These are phyloP conservation scores for Porosira glacialis DNA, from an alignment of 352 stramenopile species.

Conservation along the genomic window DNA sequence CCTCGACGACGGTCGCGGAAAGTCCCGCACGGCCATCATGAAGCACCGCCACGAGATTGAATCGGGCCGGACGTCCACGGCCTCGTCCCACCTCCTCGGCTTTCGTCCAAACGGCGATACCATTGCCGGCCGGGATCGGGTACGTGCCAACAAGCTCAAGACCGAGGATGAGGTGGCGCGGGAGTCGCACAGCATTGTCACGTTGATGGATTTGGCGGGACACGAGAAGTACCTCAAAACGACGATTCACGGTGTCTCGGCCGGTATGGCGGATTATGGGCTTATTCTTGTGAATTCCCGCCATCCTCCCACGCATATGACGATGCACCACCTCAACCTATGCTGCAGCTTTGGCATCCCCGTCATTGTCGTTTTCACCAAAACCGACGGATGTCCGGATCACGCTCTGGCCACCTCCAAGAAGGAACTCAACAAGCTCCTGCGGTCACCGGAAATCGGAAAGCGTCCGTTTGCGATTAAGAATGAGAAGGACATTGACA, in stretches of 20 bases:
- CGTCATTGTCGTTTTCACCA: conserved; percentile 77
- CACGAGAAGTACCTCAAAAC: conserved; percentile 99
- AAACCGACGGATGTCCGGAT: conserved; percentile 78
- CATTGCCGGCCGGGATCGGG: conserved; percentile 62
- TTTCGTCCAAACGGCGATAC: conserved; percentile 78
- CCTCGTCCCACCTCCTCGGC: conserved; percentile 84
- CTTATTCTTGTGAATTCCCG: conserved; percentile 86
- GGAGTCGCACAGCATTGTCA: conserved; percentile 79
- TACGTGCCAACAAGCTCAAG: conserved; percentile 73
- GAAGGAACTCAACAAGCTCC: conserved; percentile 65
- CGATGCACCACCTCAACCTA: conserved; percentile 80
- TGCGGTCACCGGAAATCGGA: conserved; percentile 65
- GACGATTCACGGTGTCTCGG: conserved; percentile 97
- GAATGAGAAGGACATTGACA: conserved; percentile 70
- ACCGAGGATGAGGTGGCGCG: conserved; percentile 76
- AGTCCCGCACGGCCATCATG: conserved; percentile 83
- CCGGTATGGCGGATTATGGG: conserved; percentile 92
- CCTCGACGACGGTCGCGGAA: conserved; percentile 94
- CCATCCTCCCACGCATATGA: conserved; percentile 81
- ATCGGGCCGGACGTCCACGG: conserved; percentile 84
- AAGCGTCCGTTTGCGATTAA: conserved; percentile 70
- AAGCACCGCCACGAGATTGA: conserved; percentile 88
- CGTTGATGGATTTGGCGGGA: conserved; percentile 86
- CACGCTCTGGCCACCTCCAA: conserved; percentile 77
- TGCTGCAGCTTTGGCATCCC: conserved; percentile 79